A percentile compares a stretch with the other conserved stretches of the same genome.
Evolutionary conservation across 176 grass and related monocot genomes (phyloP).

Genomic region (Aegilops tauschii): DNA sequence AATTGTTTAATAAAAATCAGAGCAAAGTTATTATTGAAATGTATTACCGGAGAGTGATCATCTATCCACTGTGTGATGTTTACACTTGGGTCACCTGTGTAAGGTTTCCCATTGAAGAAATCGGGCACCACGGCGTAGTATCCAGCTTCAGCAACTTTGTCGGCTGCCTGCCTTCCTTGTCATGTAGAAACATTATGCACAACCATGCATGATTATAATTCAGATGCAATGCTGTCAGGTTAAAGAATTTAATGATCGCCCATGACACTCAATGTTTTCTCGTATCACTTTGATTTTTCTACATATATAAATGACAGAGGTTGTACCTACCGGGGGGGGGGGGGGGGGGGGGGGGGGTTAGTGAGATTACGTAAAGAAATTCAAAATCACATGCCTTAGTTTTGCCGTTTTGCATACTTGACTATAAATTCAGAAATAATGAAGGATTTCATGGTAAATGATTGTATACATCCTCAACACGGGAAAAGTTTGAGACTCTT

Average conservation of each 20-base stretch:
- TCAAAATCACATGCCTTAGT: too few species aligned
- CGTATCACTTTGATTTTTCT: not conserved
- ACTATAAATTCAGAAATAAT: too few species aligned
- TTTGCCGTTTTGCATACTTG: too few species aligned
- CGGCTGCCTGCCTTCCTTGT: constrained; percentile 4
- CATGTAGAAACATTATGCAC: not conserved
- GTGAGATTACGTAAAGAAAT: too few species aligned
- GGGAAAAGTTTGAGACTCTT: too few species aligned
- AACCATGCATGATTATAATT: not conserved
- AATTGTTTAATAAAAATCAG: not conserved
- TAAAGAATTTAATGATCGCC: not conserved
- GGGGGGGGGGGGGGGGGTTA: too few species aligned
- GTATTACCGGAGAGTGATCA: constrained; percentile 24
- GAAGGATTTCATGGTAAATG: too few species aligned
- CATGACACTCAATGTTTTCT: not conserved
- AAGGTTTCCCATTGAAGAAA: constrained; percentile 29
- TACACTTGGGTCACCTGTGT: not conserved
- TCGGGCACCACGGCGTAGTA: constrained; percentile 30
- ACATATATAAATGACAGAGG: not conserved
- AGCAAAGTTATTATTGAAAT: not conserved
- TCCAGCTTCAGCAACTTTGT: constrained; percentile 24
- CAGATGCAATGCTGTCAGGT: not conserved
- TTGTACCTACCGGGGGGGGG: too few species aligned
- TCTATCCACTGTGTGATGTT: constrained; percentile 26
- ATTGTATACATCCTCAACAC: too few species aligned